A percentile compares a stretch with the other conserved stretches of the same genome.
These are phyloP conservation scores for Komagataella ulmi DNA, from an alignment of 805 yeast genomes.

Conservation along the genomic window DNA sequence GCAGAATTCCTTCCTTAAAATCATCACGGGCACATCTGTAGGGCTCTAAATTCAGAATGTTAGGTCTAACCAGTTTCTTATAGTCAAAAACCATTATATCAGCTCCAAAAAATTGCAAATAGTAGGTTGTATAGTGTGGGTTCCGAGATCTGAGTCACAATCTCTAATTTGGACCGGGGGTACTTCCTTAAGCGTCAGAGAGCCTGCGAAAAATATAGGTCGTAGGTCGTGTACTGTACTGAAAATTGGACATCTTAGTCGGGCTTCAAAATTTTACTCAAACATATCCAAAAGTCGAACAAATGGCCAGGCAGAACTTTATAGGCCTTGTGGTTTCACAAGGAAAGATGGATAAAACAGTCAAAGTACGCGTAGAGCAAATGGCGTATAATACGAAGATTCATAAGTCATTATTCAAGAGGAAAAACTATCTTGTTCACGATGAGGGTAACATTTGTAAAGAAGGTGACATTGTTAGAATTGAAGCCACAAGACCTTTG, in stretches of 20 bases:
- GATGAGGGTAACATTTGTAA: constrained; percentile 86
- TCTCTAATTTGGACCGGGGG: not conserved
- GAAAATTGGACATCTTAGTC: not conserved
- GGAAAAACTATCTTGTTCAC: constrained; percentile 82
- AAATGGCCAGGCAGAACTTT: constrained; percentile 83
- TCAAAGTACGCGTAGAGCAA: constrained; percentile 79
- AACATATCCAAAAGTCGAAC: not conserved
- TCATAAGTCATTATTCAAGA: constrained; percentile 62
- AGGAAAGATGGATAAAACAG: constrained; percentile 93
- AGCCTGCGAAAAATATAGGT: not conserved
- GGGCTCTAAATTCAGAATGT: constrained; percentile 72
- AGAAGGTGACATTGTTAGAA: constrained; percentile 92
- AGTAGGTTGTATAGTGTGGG: not conserved
- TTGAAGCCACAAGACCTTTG: constrained; percentile 78
- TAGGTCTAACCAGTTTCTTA: constrained; percentile 63
- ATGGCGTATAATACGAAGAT: constrained; percentile 58
- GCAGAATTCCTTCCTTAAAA: constrained; percentile 71
- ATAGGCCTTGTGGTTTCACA: constrained; percentile 90
- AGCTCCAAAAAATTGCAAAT: not conserved
- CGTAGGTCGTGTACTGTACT: not conserved
- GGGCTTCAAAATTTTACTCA: not conserved
- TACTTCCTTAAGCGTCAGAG: not conserved
- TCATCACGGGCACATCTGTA: constrained; percentile 97
- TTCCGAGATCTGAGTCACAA: not conserved
- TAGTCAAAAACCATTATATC: constrained; percentile 33